Conservation (phyloP, 768 basidiomycete genomes). For the Rhizopogon vesiculosus region DNA sequence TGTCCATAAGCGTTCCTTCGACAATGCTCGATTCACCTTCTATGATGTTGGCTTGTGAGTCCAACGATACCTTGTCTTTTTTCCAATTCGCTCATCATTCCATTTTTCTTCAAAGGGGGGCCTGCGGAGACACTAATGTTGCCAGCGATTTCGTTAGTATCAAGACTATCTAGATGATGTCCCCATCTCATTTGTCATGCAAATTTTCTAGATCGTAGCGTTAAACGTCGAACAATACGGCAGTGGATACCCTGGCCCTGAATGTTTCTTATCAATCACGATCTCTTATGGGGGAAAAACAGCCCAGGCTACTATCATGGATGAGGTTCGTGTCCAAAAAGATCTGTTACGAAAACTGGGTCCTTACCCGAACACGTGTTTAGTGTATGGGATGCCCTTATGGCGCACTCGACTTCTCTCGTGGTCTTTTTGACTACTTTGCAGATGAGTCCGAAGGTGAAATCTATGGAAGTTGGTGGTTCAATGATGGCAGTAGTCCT, state of each 20-base stretch:
- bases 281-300: conserved; percentile 61
- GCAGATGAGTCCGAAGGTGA: conserved; percentile 44
- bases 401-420: conserved; percentile 64
- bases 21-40: conserved; percentile 43
- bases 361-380: conserved; percentile 1
- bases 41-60: conserved; percentile 52
- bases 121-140: conserved; percentile 42
- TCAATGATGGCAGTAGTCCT: conserved; percentile 33
- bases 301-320: conserved; percentile 52
- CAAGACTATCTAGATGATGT: not conserved
- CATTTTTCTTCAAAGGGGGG: conserved; percentile 37
- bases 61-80: conserved; percentile 4
- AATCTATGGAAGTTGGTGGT: conserved; percentile 59
- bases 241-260: conserved; percentile 54
- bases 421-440: conserved; percentile 64
- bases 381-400: conserved; percentile 66
- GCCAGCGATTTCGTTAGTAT: conserved; percentile 40
- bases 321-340: conserved; percentile 40
- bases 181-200: not conserved
- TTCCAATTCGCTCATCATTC: conserved; percentile 4
- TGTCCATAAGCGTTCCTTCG: conserved; percentile 34
- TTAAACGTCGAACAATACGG: conserved; percentile 53
- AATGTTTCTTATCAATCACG: conserved; percentile 58
- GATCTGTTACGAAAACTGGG: not conserved
- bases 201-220: conserved; percentile 43